Base-by-base conservation (phyloP, 257 asterid genomes). In the Schizonepeta tenuifolia region DNA sequence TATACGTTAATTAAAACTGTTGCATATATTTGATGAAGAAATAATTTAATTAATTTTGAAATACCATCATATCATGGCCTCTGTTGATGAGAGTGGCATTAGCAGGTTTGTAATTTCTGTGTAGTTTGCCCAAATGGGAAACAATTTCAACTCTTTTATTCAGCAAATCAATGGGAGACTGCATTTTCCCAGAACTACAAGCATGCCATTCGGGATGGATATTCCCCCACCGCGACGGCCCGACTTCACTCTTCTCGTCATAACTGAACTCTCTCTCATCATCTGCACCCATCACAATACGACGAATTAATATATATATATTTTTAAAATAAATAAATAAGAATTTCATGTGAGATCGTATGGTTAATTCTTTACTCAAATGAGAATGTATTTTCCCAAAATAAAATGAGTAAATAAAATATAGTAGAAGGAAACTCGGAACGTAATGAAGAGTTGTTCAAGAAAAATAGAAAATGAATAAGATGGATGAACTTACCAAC, bases 51-150 rank as follows among this genome's bases (percentile, higher is more conserved):
- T 24, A 24, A 38, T 15, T 6, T 15, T 5, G 2, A 6, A n/a
- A 7, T 79, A 92, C 97, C 98, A 88, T 92, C 84, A 90, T 86
- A 57, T 88, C 97, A 70, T 92, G 97, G 65, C 97, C 96, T 80
- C 96, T 78, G 28, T 92, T 90, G 26, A 73, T 51, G 8, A 90
- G 85, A 26, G 97, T 92, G 4, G 98, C 89, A 75, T 83, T 73
- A 9, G 89, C 76, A 43, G 90, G 68, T 35, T 59, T 75, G 71
- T 90, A 90, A 28, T 54, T 56, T 54, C 84, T 80, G 1, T 75
- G 53, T 1, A 92, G 81, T 51, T 49, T 75, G 13, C 93, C 94
- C 73, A 86, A 76, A 68, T 84, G 69, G 0, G 95, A 79, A 3
- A 81, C 86, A 0, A 87, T 74, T 56, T 86, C 67, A 69, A 90